Percentiles rank a stretch among this genome's conserved stretches.
phyloP scores from a whole-genome alignment of 192 early-diverging fungal species.

The Rhizophagus sp. region DNA sequence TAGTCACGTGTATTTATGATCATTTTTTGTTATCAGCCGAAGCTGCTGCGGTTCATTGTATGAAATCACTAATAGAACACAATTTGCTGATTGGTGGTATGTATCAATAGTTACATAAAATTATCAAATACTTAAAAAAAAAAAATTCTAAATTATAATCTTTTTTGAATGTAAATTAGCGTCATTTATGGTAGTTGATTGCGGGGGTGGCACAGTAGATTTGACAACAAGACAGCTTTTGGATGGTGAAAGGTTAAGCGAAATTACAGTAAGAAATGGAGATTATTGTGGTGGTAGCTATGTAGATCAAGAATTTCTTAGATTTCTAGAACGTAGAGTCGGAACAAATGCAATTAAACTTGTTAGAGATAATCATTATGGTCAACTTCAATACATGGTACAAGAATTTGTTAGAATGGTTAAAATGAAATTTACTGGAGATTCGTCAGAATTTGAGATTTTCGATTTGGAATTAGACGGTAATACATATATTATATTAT shows the following conservation, averaged over 20 bases:
- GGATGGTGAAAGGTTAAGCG: not conserved
- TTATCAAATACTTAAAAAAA: too few relatives aligned
- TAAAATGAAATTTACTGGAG: not conserved
- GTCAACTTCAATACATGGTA: not conserved
- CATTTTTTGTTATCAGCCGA: not conserved
- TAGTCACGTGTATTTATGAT: not conserved
- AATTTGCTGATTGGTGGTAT: not conserved
- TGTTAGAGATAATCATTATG: not conserved
- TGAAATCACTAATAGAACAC: not conserved
- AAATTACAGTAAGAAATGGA: not conserved
- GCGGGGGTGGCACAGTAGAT: constrained; percentile 57
- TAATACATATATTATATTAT: not conserved
- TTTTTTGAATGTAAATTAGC: not conserved
- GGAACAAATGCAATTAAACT: not conserved
- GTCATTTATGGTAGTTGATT: constrained; percentile 59
- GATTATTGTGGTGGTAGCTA: not conserved
- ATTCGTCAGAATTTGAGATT: not conserved
- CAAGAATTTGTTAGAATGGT: not conserved
- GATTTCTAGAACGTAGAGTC: not conserved
- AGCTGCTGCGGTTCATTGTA: constrained; percentile 15
- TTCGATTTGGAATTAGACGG: not conserved
- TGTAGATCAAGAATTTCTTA: constrained; percentile 11
- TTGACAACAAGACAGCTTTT: constrained; percentile 35
- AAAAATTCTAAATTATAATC: constrained; percentile 24
- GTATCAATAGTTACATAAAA: not conserved